Percentiles rank a stretch among this genome's conserved stretches.
These are phyloP conservation scores for Poa pratensis DNA, from an alignment of 176 grass and related monocot species.

Conservation along the genomic window DNA sequence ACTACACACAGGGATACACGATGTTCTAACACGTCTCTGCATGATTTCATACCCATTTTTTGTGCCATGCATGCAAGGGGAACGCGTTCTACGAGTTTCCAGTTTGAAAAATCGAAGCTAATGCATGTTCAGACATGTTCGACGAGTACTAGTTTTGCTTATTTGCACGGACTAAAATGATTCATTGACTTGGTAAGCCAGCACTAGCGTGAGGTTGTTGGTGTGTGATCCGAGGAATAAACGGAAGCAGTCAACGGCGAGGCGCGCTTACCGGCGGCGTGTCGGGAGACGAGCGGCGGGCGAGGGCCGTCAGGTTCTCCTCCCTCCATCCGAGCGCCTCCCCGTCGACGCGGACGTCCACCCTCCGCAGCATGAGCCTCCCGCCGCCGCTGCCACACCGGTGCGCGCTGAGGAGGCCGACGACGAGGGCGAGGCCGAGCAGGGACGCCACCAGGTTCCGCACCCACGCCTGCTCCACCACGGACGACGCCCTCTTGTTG, in stretches of 20 bases:
- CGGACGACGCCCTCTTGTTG: constrained; percentile 34
- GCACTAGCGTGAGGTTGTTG: neutral
- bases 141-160: too few relatives aligned
- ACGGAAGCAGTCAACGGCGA: constrained; percentile 14
- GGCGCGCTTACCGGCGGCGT: constrained; percentile 47
- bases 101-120: neutral
- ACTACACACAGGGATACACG: neutral
- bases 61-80: neutral
- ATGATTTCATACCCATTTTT: neutral
- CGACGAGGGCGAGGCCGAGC: constrained; percentile 41
- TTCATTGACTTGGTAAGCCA: neutral
- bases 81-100: neutral
- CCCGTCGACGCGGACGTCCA: constrained; percentile 37
- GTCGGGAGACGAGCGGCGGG: constrained; percentile 22
- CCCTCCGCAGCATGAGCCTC: constrained; percentile 42
- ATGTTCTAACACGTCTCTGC: neutral
- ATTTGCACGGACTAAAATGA: constrained; percentile 17
- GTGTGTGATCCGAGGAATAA: neutral
- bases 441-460: constrained; percentile 47
- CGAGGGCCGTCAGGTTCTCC: constrained; percentile 43
- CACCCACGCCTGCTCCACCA: constrained; percentile 47
- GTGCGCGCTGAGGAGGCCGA: constrained; percentile 43
- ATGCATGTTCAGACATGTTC: neutral
- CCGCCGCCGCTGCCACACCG: neutral
- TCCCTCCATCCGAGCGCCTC: constrained; percentile 33